phyloP scores from a whole-genome alignment of 2,329 filamentous ascomycete genomes.

The Curvularia hawaiiensis region DNA sequence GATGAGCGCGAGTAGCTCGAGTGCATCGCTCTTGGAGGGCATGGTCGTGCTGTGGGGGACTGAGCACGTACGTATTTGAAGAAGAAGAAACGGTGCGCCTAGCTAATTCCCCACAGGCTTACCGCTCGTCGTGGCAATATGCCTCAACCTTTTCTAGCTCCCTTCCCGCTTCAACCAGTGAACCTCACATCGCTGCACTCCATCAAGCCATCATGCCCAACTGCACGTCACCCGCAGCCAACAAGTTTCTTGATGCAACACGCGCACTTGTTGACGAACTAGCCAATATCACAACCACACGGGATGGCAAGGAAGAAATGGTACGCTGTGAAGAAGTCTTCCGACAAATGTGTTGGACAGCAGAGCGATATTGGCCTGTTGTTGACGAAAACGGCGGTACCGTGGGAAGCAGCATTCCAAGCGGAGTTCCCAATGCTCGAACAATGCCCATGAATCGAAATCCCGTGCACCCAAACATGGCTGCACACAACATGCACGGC shows the following conservation, averaged over 20 bases:
- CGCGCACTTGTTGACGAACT: conserved; percentile 56
- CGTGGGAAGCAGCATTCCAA: conserved; percentile 31
- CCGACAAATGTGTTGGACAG: conserved; percentile 55
- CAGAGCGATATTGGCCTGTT: conserved; percentile 56
- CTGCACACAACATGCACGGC: conserved; percentile 13
- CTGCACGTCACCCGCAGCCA: conserved; percentile 57
- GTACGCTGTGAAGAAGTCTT: conserved; percentile 54
- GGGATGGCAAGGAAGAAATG: conserved; percentile 56
- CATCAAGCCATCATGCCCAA: conserved; percentile 58
- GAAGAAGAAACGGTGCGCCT: neutral
- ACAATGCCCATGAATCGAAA: conserved; percentile 13
- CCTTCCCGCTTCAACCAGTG: conserved; percentile 45
- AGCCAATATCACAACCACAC: conserved; percentile 53
- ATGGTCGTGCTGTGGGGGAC: conserved; percentile 79
- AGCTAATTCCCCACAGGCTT: conserved; percentile 44
- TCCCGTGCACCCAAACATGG: conserved; percentile 19
- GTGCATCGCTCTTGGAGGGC: conserved; percentile 65
- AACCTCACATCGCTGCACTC: conserved; percentile 54
- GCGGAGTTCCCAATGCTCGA: conserved; percentile 16
- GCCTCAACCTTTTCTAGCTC: conserved; percentile 51
- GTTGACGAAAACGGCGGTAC: conserved; percentile 54
- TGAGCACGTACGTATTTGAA: conserved; percentile 58
- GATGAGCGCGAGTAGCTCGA: conserved; percentile 59
- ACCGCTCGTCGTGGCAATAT: conserved; percentile 56
- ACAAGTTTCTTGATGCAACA: conserved; percentile 57